A percentile compares a stretch with the other conserved stretches of the same genome.
These are phyloP conservation scores for Wallacemonas sp. DNA, from an alignment of 208 protist species.

Conservation along the genomic window DNA sequence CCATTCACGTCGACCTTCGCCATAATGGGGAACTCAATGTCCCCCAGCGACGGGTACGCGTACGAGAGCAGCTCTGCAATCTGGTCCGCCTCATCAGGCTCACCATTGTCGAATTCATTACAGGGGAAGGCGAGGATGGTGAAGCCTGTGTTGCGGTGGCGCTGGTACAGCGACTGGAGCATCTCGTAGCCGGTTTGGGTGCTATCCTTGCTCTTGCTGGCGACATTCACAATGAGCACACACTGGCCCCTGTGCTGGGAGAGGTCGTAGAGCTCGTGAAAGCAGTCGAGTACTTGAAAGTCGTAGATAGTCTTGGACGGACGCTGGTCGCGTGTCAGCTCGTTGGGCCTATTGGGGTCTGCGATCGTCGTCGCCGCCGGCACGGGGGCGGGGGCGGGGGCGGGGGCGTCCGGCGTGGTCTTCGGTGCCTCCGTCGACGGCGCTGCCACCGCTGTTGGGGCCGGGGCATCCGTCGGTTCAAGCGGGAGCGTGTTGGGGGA, in stretches of 20 bases:
- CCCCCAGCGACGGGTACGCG: conserved; percentile 30
- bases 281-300: conserved; percentile 64
- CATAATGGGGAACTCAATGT: conserved; percentile 82
- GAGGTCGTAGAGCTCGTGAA: conserved; percentile 74
- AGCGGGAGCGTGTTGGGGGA: background rate
- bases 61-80: conserved; percentile 69
- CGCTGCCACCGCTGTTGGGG: background rate
- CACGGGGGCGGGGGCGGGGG: no score
- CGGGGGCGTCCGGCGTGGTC: background rate
- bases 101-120: conserved; percentile 86
- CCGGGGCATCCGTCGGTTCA: background rate
- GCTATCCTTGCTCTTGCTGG: conserved; percentile 84
- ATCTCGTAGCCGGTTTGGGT: conserved; percentile 71
- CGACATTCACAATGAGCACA: conserved; percentile 89
- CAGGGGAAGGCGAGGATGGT: conserved; percentile 88
- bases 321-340: conserved; percentile 6
- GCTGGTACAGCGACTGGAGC: conserved; percentile 67
- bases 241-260: conserved; percentile 72
- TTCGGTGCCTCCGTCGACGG: background rate
- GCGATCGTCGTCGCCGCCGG: no score
- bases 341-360: conserved; percentile 7
- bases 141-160: conserved; percentile 64
- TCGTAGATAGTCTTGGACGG: conserved; percentile 59
- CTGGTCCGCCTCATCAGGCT: conserved; percentile 79
- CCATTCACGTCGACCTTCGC: conserved; percentile 92